Base-by-base conservation (phyloP, 1,284 basidiomycete species). In the Cutaneotrichosporon daszewskae region DNA sequence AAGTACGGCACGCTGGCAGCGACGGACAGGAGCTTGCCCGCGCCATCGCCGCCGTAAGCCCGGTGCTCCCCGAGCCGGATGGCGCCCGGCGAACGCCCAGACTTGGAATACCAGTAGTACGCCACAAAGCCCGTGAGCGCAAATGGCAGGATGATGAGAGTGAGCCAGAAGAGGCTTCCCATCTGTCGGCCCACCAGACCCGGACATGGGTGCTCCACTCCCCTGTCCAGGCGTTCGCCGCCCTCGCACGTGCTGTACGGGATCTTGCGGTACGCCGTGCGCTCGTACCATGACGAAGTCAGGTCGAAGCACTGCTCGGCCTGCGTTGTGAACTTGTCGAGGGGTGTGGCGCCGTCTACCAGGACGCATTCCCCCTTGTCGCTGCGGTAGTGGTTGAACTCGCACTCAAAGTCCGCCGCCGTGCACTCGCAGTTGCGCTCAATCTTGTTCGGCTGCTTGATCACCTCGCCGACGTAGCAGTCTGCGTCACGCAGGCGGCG, bases 1-100 rank as follows among this genome's bases (percentile, higher is more conserved):
- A 85, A 91, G 81, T 84, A 90, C 1, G 89, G 90, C 4, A 94
- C 79, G 9, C 82, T 85, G 3, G 85, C 86, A 27, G 92, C 60
- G 6, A 84, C 88, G 14, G 76, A 80, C 41, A 89, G 48, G 0
- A 75, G 54, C 19, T 80, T 77, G 0, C 81, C 76, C 16, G 76
- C 73, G 25, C 22, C 14, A 27, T 62, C 58, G 31, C 72, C 72
- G 29, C 74, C 65, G 52, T 75, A 80, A 4, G 74, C 68, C 5
- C 69, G 62, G 47, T 69, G 66, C 33, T 74, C 74, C 32, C 85
- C 85, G 9, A 92, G 74, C 10, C 87, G 83, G 50, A 91, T 91
- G 5, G 40, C 34, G 32, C 45, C 45, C 58, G 47, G 45, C 48
- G 32, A 47, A 47, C 80, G 68, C 5, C 84, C 82, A 42, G 80